These are phyloP conservation scores for Exserohilum rostratum DNA, from an alignment of 2,329 filamentous ascomycete genomes.

Conservation along the genomic window DNA sequence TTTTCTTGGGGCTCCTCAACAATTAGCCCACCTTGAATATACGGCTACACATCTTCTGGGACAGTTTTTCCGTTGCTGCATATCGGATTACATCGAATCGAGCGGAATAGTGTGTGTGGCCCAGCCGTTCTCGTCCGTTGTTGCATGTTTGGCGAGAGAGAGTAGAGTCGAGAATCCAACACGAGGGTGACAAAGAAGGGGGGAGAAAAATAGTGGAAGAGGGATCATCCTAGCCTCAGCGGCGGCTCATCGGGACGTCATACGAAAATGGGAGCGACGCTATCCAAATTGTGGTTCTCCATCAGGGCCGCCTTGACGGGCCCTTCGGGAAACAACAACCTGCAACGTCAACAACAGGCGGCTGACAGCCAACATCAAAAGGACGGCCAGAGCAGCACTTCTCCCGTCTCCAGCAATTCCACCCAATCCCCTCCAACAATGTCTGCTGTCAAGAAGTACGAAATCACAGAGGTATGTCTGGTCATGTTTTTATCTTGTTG, in stretches of 20 bases:
- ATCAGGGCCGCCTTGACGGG: conserved; percentile 28
- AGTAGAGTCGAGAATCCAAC: no score
- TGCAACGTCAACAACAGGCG: conserved; percentile 14
- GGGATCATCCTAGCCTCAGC: conserved; percentile 10
- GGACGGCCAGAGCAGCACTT: conserved; percentile 20
- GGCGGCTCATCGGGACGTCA: conserved; percentile 40
- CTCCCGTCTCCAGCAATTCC: conserved; percentile 21
- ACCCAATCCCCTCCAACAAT: conserved; percentile 22
- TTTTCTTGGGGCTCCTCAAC: no score
- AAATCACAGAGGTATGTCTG: conserved; percentile 45
- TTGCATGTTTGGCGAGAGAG: no score
- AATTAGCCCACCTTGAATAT: no score
- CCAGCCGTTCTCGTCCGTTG: no score
- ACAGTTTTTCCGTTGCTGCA: no score
- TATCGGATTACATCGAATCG: no score
- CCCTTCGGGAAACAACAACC: conserved; percentile 16
- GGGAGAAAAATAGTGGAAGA: background rate
- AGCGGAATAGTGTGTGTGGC: no score
- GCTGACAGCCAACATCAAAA: conserved; percentile 17
- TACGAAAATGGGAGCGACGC: conserved; percentile 33
- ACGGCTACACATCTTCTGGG: no score
- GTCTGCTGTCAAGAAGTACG: conserved; percentile 42
- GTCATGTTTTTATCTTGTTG: background rate
- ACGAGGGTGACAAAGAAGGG: background rate
- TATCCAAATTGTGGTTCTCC: conserved; percentile 44